phyloP scores from a whole-genome alignment of 495 filamentous ascomycete species.

The Parmelia sp. region DNA sequence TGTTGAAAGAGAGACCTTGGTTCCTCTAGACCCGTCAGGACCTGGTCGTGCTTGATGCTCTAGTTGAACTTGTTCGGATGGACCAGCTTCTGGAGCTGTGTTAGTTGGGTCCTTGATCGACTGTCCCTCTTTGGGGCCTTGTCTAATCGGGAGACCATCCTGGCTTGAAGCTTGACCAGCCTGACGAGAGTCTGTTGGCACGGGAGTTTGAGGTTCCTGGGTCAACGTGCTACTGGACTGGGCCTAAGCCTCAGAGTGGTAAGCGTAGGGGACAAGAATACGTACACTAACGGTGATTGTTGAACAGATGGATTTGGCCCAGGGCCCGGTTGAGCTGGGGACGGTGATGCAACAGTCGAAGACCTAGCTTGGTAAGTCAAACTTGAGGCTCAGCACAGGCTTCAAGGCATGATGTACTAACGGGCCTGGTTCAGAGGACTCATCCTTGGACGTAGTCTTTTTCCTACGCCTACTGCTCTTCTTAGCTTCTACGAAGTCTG shows the following conservation, averaged over 20 bases:
- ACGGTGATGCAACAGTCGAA: neutral
- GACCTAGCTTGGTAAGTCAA: neutral
- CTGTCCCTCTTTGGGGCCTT: neutral
- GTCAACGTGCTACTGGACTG: no score
- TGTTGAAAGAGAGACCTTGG: neutral
- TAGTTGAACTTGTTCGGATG: neutral
- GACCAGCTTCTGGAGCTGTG: neutral
- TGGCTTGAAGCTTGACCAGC: neutral
- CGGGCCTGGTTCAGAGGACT: neutral
- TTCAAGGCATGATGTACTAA: neutral
- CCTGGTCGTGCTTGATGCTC: neutral
- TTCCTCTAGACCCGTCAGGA: neutral
- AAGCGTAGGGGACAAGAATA: no score
- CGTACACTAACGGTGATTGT: no score
- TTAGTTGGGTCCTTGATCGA: neutral
- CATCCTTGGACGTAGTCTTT: neutral
- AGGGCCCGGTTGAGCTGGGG: no score
- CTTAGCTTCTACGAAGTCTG: neutral
- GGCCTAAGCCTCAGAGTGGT: no score
- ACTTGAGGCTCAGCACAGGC: neutral
- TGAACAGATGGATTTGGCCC: no score
- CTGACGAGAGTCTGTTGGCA: neutral
- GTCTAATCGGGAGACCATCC: neutral
- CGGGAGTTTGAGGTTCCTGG: neutral
- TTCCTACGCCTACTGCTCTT: neutral